Conservation (phyloP, 345 rosid genomes). For the Capsella bursapastoris region DNA sequence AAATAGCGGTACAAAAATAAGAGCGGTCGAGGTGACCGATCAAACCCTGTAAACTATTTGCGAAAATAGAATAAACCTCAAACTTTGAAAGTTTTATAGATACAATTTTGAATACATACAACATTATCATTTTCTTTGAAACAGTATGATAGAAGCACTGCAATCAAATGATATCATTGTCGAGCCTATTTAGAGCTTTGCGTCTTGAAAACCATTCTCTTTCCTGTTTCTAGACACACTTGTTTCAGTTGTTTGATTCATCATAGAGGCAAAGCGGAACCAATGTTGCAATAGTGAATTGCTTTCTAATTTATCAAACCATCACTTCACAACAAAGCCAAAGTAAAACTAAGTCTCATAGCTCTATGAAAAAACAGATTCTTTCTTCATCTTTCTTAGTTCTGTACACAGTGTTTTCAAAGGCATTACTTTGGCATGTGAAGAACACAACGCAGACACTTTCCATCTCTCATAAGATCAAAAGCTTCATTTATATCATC, state of each 20-base stretch:
- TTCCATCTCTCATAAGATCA: constrained; percentile 80
- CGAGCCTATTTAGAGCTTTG: too few species aligned
- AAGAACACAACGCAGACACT: constrained; percentile 80
- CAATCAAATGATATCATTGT: too few species aligned
- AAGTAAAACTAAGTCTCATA: not conserved
- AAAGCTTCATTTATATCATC: constrained; percentile 82
- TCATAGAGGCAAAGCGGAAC: not conserved
- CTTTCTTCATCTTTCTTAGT: constrained; percentile 7
- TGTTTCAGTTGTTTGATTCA: not conserved
- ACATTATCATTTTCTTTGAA: too few species aligned
- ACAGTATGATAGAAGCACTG: too few species aligned
- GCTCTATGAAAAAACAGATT: too few species aligned
- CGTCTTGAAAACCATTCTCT: too few species aligned
- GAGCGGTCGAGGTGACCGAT: too few species aligned
- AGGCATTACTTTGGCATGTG: constrained; percentile 64
- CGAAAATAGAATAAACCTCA: too few species aligned
- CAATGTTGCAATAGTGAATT: not conserved
- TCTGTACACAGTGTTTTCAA: not conserved
- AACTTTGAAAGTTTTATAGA: too few species aligned
- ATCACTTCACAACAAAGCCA: constrained; percentile 8
- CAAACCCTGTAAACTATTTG: too few species aligned
- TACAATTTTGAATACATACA: too few species aligned
- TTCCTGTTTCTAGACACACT: not conserved
- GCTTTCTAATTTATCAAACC: not conserved
- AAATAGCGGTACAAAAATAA: too few species aligned